These are phyloP conservation scores for Rutstroemia sp. DNA, from an alignment of 2,329 filamentous ascomycete species.

Conservation along the genomic window DNA sequence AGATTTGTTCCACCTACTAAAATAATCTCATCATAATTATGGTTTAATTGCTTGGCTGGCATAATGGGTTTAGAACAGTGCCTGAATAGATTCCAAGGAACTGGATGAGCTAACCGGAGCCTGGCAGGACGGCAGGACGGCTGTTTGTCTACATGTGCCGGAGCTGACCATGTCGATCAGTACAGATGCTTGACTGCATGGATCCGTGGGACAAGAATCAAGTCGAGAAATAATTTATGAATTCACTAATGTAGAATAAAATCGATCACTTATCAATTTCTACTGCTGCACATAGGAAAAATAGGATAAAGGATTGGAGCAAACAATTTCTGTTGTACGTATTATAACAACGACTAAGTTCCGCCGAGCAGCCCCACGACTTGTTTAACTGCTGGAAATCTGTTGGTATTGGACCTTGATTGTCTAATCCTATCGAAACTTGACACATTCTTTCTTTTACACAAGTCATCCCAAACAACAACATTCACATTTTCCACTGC, in stretches of 20 bases:
- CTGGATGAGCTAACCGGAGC: not conserved
- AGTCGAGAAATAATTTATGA: too few species aligned
- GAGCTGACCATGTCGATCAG: too few species aligned
- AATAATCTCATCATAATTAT: not conserved
- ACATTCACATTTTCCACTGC: not conserved
- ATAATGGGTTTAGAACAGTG: too few species aligned
- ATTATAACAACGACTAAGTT: constrained; percentile 19
- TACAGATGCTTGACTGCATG: too few species aligned
- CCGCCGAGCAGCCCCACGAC: constrained; percentile 12
- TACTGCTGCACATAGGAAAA: not conserved
- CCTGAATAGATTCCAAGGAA: too few species aligned
- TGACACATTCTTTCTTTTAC: constrained; percentile 13
- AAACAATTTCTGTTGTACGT: constrained; percentile 18
- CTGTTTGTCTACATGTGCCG: too few species aligned
- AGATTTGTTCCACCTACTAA: too few species aligned
- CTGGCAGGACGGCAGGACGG: too few species aligned
- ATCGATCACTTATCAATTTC: constrained; percentile 1
- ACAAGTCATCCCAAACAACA: constrained; percentile 3
- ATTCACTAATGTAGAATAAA: not conserved
- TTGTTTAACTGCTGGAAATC: constrained; percentile 9
- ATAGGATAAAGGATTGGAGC: constrained; percentile 1
- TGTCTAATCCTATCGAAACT: constrained; percentile 10
- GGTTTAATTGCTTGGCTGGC: not conserved
- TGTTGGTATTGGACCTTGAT: constrained; percentile 7
- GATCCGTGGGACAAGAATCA: too few species aligned